Base-by-base conservation (phyloP, 2,329 filamentous ascomycete species). In the Penicillium sp. region DNA sequence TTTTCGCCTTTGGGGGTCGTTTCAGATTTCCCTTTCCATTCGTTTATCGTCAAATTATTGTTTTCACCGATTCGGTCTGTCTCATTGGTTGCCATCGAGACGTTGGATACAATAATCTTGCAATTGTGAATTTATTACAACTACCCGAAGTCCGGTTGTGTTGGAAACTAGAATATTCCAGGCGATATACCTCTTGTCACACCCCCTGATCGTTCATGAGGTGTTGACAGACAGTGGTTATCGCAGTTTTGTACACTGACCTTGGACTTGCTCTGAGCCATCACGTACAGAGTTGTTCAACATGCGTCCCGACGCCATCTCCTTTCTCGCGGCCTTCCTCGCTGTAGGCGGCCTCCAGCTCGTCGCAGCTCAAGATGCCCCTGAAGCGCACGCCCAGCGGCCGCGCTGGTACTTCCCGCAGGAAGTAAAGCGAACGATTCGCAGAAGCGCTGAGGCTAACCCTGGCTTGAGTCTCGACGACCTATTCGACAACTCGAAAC, bases 381-480 rank as follows among this genome's bases (percentile, higher is more conserved):
- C 62, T 16, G 56, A 61, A 48, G 62, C 63, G 11, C 62, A 66
- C 49, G 64, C 65, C 17, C 61, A 71, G 43, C 69, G 66, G 38
- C 73, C 73, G 36, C 71, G 68, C 31, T 72, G 68, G 60, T 72
- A 73, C 45, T 66, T 71, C 50, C 65, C 69, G 11, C 68, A 65
- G 31, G 67, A 70, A n/a, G 55, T 73, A 46, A 73, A 70, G 61
- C 63, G 69, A 44, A 57, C 50, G 12, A 40, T 64, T 33, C 56
- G 43, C 37, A 61, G 50, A 19, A 50, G 33, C 44, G 30, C 48
- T 19, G 36, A 50, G 22, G 5, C 36, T 26, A 37, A 49, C 33
- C 25, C 50, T 17, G 40, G 28, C 31, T 44, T 48, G 16, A 19
- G 45, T 17, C n/a, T 59, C 17, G 19, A 52, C 19, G 31, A 28